Evolutionary conservation across 2,329 filamentous ascomycete genomes (phyloP), one percentile per base, ranked within the genome.

Genomic region (Rasamsonia emersonii): DNA sequence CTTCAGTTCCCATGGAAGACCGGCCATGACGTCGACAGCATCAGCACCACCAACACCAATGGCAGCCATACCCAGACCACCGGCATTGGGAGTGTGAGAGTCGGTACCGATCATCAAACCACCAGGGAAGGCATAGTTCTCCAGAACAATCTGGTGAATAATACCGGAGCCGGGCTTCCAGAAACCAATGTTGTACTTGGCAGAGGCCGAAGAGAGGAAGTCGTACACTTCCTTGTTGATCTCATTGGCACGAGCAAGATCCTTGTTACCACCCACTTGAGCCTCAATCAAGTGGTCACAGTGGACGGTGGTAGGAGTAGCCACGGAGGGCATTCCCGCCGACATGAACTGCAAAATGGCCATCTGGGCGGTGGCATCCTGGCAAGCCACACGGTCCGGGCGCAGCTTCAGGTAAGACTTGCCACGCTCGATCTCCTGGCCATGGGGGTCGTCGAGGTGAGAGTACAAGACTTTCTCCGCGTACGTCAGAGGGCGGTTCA

Each of bases 211-310:
- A 41, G 86, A 77, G 58, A 98, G 70, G 75, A 98, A 98, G 68
- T 96, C 83, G 70, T 96, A 98, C 50, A 98, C 91, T 67, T 96
- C 89, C 75, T 93, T 93, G 80, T 96, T 96, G 70, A 94, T 94
- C 50, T 79, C 75, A 56, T 89, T 72, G 52, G 91, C 91, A 55
- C 89, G 79, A 41, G 77, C 82, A 63, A 96, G 71, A 82, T 98
- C 91, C 77, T 95, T 91, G 44, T 73, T 77, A 51, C 88, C 88
- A 59, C 91, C 91, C 53, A 89, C 61, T 68, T 96, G 89, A 41
- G 89, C 91, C 74, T 96, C 89, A 64, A 98, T 98, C 74, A 98
- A 78, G 70, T 98, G 91, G 66, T 98, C 91, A 61, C 91, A 96
- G 77, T 98, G 91, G 43, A 98, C 89, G 30, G 89, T 96, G 51